Evolutionary conservation across 768 basidiomycete species (phyloP).

Genomic region (Hemileccinum rubropunctum): DNA sequence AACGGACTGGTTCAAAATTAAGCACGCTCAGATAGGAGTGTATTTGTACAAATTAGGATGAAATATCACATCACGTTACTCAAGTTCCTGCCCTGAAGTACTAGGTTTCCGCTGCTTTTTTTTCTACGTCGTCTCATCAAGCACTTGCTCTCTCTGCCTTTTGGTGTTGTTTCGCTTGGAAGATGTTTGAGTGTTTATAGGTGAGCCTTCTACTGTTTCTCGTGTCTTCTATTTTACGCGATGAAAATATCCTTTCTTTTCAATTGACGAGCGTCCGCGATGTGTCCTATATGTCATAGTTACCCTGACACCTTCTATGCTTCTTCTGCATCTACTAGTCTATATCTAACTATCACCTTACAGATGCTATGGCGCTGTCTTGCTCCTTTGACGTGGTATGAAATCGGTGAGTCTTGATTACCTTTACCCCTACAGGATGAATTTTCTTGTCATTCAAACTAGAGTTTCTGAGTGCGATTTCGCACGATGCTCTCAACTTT

Average conservation of each 20-base stretch:
- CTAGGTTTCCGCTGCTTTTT: not conserved
- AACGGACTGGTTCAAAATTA: no score
- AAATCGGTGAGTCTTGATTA: no score
- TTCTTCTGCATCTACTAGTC: not conserved
- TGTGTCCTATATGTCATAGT: conserved; percentile 82
- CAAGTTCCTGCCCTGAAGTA: not conserved
- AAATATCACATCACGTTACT: not conserved
- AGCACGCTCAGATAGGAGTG: no score
- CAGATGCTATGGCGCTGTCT: not conserved
- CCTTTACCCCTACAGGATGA: conserved; percentile 44
- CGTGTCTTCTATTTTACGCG: conserved; percentile 21
- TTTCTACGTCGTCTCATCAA: no score
- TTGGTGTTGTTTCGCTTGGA: not conserved
- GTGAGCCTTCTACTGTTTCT: conserved; percentile 4
- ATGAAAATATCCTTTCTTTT: conserved; percentile 49
- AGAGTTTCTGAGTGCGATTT: conserved; percentile 81
- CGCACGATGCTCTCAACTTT: conserved; percentile 65
- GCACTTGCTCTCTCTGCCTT: not conserved
- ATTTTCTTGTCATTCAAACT: conserved; percentile 70
- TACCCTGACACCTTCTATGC: conserved; percentile 71
- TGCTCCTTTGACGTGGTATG: not conserved
- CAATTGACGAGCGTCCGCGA: conserved; percentile 49
- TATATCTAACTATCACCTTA: conserved; percentile 7
- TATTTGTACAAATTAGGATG: no score
- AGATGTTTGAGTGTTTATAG: not conserved